phyloP scores from a whole-genome alignment of 2,329 filamentous ascomycete genomes.

The Pseudocercospora cruenta region DNA sequence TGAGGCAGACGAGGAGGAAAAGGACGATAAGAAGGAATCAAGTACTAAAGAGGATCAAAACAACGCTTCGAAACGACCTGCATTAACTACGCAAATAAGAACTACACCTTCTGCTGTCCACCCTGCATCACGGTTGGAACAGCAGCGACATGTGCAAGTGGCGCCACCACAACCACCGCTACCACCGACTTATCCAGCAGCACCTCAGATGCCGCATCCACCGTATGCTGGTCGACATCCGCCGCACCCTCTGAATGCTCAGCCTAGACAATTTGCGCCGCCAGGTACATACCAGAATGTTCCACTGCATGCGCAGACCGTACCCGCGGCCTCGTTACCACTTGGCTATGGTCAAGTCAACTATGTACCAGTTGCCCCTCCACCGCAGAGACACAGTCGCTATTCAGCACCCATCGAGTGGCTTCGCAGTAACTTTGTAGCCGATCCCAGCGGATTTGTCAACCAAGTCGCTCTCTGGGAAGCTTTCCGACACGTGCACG shows the following conservation, averaged over 20 bases:
- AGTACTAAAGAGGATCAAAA: neutral
- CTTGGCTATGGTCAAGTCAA: slow-evolving; percentile 2
- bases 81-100: neutral
- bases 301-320: neutral
- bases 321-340: neutral
- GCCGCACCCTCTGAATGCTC: neutral
- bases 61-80: neutral
- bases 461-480: neutral
- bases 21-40: neutral
- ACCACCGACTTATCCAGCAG: neutral
- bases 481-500: neutral
- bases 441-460: neutral
- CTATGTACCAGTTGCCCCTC: neutral
- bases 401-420: neutral
- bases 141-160: neutral
- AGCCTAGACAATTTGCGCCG: neutral
- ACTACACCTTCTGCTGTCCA: too few species aligned
- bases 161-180: neutral
- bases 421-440: neutral
- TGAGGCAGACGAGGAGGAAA: neutral
- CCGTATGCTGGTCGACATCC: neutral
- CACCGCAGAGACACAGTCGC: neutral
- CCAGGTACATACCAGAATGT: neutral
- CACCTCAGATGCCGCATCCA: neutral
- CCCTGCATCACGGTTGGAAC: neutral